phyloP scores from a whole-genome alignment of 2,329 filamentous ascomycete genomes.

The Fonsecaea erecta region DNA sequence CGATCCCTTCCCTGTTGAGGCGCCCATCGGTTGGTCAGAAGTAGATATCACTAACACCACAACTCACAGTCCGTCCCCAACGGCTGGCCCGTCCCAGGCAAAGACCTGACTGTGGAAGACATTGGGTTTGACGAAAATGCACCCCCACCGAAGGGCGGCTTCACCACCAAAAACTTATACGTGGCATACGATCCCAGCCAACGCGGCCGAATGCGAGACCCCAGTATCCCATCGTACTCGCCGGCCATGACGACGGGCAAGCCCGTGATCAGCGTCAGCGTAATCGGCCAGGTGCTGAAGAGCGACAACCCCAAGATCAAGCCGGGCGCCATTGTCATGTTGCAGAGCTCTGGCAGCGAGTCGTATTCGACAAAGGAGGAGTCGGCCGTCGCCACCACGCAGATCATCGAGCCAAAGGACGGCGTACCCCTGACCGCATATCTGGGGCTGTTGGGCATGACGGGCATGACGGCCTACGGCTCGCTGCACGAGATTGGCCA shows the following conservation, averaged over 20 bases:
- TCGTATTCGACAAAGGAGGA: conserved; percentile 66
- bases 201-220: conserved; percentile 71
- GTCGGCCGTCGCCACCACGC: conserved; percentile 38
- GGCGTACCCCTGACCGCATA: conserved; percentile 67
- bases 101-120: conserved; percentile 71
- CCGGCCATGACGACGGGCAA: conserved; percentile 62
- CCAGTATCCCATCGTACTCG: conserved; percentile 66
- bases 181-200: conserved; percentile 78
- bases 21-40: not conserved
- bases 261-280: conserved; percentile 63
- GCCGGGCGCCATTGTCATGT: conserved; percentile 59
- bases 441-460: conserved; percentile 71
- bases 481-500: conserved; percentile 69
- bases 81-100: conserved; percentile 69
- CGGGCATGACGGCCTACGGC: conserved; percentile 69
- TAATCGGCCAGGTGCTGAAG: conserved; percentile 68
- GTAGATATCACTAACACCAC: not conserved
- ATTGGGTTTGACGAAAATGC: conserved; percentile 69
- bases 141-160: conserved; percentile 58
- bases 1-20: not conserved
- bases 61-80: conserved; percentile 57
- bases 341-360: conserved; percentile 50
- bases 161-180: conserved; percentile 70
- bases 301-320: conserved; percentile 64
- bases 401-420: conserved; percentile 54